Evolutionary conservation across 108 stramenopile species (phyloP), one percentile per base, ranked within the genome.

Genomic region (Cafeteria roenbergensis): DNA sequence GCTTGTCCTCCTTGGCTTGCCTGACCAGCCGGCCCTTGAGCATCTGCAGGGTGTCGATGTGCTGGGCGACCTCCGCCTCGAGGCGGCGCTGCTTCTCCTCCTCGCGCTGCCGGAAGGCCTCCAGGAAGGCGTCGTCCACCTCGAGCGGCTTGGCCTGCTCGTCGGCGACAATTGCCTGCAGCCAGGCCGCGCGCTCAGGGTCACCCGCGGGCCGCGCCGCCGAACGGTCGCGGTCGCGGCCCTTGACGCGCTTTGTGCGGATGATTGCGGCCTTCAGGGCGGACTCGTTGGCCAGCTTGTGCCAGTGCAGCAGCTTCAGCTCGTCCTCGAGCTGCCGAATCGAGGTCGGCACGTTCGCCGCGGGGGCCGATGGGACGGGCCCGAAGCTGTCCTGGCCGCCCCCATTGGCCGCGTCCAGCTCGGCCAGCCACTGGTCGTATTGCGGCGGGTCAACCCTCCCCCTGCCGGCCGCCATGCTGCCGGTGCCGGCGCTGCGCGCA

Each of bases 281-380:
- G n/a, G 80, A 74, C 56, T 84, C 78, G 51, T 84, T 84, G 22
- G 82, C 82, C 22, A 84, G 74, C 51, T 82, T 84, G 72, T 82
- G 82, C 82, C 82, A 82, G 62, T 71, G 73, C 48, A 84, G 74
- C 30, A 84, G 77, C 66, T 84, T 82, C 51, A 84, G 62, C 56
- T 84, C 82, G 3, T 80, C 74, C 54, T 81, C 52, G 8, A 83
- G 75, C 42, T 77, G 65, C 42, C 77, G 71, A 25, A 35, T 48
- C 17, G 42, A 17, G 12, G 42, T 48, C 42, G 17, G 6, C 12
- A 12, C 42, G n/a, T n/a, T n/a, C n/a, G n/a, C n/a, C n/a, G n/a
- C n/a, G n/a, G n/a, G n/a, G n/a, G n/a, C n/a, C n/a, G n/a, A n/a
- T n/a, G n/a, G n/a, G n/a, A n/a, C n/a, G n/a, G n/a, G n/a, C n/a